Conservation (phyloP, 768 basidiomycete species). For the Mycena olivaceomarginata region DNA sequence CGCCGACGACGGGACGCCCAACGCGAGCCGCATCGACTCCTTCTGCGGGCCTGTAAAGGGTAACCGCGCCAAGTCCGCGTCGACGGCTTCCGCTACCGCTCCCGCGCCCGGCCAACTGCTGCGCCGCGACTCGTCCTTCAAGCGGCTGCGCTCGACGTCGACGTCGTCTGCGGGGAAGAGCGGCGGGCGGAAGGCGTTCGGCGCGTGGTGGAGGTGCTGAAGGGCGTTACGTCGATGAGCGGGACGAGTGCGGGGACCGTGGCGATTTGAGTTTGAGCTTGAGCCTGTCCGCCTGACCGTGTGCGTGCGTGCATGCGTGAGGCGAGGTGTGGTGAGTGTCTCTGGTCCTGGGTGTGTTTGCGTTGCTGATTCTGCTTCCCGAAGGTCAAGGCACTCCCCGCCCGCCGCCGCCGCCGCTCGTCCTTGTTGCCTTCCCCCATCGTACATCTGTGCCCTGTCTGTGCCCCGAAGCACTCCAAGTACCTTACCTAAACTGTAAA, state of each 20-base stretch:
- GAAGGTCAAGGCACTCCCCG: too few relatives aligned
- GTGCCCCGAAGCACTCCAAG: neutral
- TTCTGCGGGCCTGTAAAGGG: neutral
- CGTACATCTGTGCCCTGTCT: neutral
- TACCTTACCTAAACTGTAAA: conserved; percentile 2
- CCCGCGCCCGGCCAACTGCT: neutral
- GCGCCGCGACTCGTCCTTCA: conserved; percentile 26
- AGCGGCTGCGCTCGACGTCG: conserved; percentile 38
- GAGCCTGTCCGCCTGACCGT: neutral
- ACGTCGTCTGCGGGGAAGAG: too few relatives aligned
- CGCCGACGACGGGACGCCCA: neutral
- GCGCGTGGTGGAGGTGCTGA: conserved; percentile 42
- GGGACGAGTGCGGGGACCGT: conserved; percentile 6
- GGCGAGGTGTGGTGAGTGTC: too few relatives aligned
- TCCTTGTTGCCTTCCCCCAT: too few relatives aligned
- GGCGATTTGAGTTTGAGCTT: neutral
- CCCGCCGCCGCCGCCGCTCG: too few relatives aligned
- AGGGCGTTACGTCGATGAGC: conserved; percentile 41
- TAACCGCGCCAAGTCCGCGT: conserved; percentile 11
- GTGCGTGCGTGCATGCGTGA: neutral
- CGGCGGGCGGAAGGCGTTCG: conserved; percentile 36
- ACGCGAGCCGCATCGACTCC: too few relatives aligned
- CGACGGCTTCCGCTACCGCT: neutral
- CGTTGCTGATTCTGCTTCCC: too few relatives aligned
- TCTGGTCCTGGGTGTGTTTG: too few relatives aligned